phyloP scores from a whole-genome alignment of 208 protist genomes.

The Leishmania mexicana region DNA sequence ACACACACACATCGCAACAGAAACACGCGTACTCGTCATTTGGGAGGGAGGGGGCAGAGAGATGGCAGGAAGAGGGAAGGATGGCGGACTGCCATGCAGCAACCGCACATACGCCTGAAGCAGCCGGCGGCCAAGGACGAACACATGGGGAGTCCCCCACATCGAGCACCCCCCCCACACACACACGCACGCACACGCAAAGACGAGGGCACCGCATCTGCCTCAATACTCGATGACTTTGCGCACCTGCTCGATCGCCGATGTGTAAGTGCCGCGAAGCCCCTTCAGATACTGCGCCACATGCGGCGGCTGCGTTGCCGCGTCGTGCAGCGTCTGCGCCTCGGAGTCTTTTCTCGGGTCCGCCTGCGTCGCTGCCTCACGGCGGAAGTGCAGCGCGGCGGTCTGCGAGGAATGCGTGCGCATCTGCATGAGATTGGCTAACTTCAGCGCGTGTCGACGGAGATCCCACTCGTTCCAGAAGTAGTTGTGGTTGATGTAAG shows the following conservation, averaged over 20 bases:
- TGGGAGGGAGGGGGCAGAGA: not conserved
- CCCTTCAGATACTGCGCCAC: slow-evolving; percentile 91
- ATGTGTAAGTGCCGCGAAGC: slow-evolving; percentile 76
- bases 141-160: not conserved
- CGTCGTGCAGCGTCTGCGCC: slow-evolving; percentile 87
- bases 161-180: not conserved
- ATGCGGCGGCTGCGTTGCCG: slow-evolving; percentile 76
- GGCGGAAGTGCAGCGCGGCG: slow-evolving; percentile 75
- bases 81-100: not conserved
- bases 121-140: no score
- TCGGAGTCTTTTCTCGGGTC: slow-evolving; percentile 61
- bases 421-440: slow-evolving; percentile 90
- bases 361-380: slow-evolving; percentile 83
- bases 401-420: slow-evolving; percentile 88
- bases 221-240: slow-evolving; percentile 73
- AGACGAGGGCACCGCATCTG: not conserved
- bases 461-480: slow-evolving; percentile 95
- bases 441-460: slow-evolving; percentile 88
- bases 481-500: slow-evolving; percentile 89
- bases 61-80: not conserved
- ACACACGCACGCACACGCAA: not conserved
- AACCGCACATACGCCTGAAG: not conserved
- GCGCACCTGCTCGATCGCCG: slow-evolving; percentile 83
- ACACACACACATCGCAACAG: not conserved
- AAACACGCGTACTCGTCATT: not conserved